phyloP scores from a whole-genome alignment of 1,284 basidiomycete genomes.

The Apiotrichum gracile region DNA sequence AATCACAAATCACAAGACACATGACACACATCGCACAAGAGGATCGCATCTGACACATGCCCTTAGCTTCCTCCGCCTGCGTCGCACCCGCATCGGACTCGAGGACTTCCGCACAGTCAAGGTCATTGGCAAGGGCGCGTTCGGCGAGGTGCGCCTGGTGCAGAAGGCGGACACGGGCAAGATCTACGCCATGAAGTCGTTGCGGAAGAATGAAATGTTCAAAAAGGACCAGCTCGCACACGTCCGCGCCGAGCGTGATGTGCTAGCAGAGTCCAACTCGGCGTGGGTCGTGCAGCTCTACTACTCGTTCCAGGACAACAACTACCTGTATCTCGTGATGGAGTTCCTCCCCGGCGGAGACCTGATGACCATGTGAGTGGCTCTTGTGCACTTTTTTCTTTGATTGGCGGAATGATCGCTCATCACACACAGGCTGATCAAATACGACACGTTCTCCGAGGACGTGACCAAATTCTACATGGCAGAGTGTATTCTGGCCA shows the following conservation, averaged over 20 bases:
- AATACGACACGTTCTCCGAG: slow-evolving; percentile 98
- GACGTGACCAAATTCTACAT: slow-evolving; percentile 99
- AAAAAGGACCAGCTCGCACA: slow-evolving; percentile 97
- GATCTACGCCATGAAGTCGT: slow-evolving; percentile 98
- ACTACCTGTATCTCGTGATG: slow-evolving; percentile 97
- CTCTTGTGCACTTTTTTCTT: neutral
- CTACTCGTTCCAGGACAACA: slow-evolving; percentile 96
- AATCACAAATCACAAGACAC: too few relatives aligned
- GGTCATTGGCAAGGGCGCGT: slow-evolving; percentile 98
- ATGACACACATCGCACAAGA: neutral
- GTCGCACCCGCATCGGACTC: slow-evolving; percentile 86
- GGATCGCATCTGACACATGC: neutral
- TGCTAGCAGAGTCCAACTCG: slow-evolving; percentile 94
- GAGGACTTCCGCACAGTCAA: slow-evolving; percentile 95
- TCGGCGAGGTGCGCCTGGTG: slow-evolving; percentile 93
- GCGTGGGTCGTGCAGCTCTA: slow-evolving; percentile 98
- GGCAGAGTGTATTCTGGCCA: slow-evolving; percentile 95
- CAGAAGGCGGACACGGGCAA: slow-evolving; percentile 97
- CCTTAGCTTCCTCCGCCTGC: slow-evolving; percentile 71
- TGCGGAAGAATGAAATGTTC: slow-evolving; percentile 98
- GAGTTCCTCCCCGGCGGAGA: slow-evolving; percentile 97
- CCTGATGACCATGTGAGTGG: slow-evolving; percentile 64
- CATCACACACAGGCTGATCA: slow-evolving; percentile 74
- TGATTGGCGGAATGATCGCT: neutral
- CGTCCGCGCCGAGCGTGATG: slow-evolving; percentile 96